Percentiles rank a stretch among this genome's conserved stretches.
Conservation (phyloP, 441 rosid species). For the Biscutella laevigata region DNA sequence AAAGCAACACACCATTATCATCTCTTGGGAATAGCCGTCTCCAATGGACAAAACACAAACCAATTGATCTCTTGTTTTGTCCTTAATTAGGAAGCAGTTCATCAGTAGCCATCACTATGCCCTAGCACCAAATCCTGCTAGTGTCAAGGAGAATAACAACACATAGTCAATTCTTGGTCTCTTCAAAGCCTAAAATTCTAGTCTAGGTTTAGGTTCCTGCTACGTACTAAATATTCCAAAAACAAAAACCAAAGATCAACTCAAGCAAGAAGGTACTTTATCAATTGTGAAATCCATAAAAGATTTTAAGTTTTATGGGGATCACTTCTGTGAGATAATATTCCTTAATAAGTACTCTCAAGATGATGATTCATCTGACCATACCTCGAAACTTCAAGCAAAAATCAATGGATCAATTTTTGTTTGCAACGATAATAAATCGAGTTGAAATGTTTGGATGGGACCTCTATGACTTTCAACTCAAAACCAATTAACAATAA, state of each 20-base stretch:
- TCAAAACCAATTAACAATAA: too few relatives aligned
- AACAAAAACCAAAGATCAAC: not conserved
- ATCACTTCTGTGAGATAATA: too few relatives aligned
- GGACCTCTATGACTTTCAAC: too few relatives aligned
- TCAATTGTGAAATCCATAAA: conserved; percentile 10
- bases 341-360: too few relatives aligned
- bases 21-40: conserved; percentile 14
- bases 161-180: conserved; percentile 18
- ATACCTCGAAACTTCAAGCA: too few relatives aligned
- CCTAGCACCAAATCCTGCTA: conserved; percentile 20
- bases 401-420: too few relatives aligned
- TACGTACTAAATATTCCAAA: not conserved
- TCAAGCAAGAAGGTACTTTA: conserved; percentile 5
- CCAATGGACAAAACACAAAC: conserved; percentile 18
- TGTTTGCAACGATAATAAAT: too few relatives aligned
- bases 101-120: conserved; percentile 24
- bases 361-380: too few relatives aligned
- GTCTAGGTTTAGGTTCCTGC: not conserved
- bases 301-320: too few relatives aligned
- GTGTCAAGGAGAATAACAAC: conserved; percentile 13
- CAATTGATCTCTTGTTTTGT: conserved; percentile 18
- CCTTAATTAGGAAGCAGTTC: conserved; percentile 24
- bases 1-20: conserved; percentile 23
- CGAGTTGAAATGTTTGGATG: too few relatives aligned
- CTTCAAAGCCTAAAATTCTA: conserved; percentile 3